phyloP scores from a whole-genome alignment of 1,284 basidiomycete species.

The Leccinum pachyderme region DNA sequence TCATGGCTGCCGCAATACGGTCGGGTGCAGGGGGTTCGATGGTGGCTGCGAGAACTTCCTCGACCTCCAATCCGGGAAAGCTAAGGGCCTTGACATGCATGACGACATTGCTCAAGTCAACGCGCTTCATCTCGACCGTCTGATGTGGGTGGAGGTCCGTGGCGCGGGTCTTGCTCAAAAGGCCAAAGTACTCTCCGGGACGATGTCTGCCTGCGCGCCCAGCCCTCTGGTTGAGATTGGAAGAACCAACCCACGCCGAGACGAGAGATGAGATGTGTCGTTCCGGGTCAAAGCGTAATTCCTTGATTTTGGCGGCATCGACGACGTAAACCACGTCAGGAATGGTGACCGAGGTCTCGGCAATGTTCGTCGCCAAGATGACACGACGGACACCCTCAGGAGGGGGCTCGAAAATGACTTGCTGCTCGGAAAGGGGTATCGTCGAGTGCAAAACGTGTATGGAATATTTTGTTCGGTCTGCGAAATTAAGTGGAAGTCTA shows the following conservation, averaged over 20 bases:
- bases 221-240: slow-evolving; percentile 92
- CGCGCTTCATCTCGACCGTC: slow-evolving; percentile 94
- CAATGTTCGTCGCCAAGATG: slow-evolving; percentile 94
- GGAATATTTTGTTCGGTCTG: slow-evolving; percentile 57
- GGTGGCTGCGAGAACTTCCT: slow-evolving; percentile 81
- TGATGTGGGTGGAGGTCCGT: slow-evolving; percentile 76
- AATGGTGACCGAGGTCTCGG: slow-evolving; percentile 95
- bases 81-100: slow-evolving; percentile 98
- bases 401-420: slow-evolving; percentile 85
- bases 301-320: slow-evolving; percentile 87
- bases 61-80: slow-evolving; percentile 84
- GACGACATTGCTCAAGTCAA: slow-evolving; percentile 88
- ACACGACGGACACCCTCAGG: slow-evolving; percentile 77
- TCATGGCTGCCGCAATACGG: slow-evolving; percentile 82
- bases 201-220: slow-evolving; percentile 94
- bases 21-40: slow-evolving; percentile 89
- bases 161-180: slow-evolving; percentile 70
- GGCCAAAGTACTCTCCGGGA: slow-evolving; percentile 88
- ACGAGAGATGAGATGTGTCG: slow-evolving; percentile 85
- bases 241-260: slow-evolving; percentile 88
- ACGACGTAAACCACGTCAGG: slow-evolving; percentile 96
- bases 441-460: slow-evolving; percentile 93
- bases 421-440: slow-evolving; percentile 88
- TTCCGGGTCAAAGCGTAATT: slow-evolving; percentile 91
- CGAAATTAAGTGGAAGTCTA: slow-evolving; percentile 63